A percentile compares a stretch with the other conserved stretches of the same genome.
Conservation (phyloP, 257 asterid genomes). For the Henckelia pumila region DNA sequence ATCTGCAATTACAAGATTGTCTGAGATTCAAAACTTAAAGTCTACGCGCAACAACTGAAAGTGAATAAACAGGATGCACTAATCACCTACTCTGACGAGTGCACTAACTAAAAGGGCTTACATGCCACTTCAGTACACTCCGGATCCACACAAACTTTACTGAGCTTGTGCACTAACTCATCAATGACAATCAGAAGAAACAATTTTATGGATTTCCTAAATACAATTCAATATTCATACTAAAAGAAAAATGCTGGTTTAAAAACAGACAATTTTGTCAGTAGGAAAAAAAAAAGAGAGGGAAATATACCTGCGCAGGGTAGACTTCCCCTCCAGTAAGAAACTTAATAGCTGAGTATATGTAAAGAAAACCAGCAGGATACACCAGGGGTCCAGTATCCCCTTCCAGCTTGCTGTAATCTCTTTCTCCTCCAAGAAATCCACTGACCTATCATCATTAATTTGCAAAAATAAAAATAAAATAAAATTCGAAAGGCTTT, state of each 20-base stretch:
- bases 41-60: no score
- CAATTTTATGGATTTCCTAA: background rate
- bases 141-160: background rate
- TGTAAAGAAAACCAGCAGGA: constrained; percentile 95
- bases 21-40: constrained; percentile 4
- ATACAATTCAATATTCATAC: background rate
- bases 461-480: constrained; percentile 14
- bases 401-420: constrained; percentile 84
- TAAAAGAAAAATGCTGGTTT: background rate
- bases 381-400: constrained; percentile 96
- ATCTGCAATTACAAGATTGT: constrained; percentile 53
- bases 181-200: background rate
- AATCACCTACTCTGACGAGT: background rate
- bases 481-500: constrained; percentile 3
- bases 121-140: background rate
- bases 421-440: constrained; percentile 85
- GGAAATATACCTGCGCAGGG: constrained; percentile 74
- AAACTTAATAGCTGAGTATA: constrained; percentile 75
- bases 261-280: background rate
- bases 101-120: background rate
- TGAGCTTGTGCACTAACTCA: background rate
- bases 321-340: constrained; percentile 75
- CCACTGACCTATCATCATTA: constrained; percentile 57
- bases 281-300: background rate
- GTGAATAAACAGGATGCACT: background rate